Conservation (phyloP, 2,329 filamentous ascomycete genomes). For the Cercospora sojina region DNA sequence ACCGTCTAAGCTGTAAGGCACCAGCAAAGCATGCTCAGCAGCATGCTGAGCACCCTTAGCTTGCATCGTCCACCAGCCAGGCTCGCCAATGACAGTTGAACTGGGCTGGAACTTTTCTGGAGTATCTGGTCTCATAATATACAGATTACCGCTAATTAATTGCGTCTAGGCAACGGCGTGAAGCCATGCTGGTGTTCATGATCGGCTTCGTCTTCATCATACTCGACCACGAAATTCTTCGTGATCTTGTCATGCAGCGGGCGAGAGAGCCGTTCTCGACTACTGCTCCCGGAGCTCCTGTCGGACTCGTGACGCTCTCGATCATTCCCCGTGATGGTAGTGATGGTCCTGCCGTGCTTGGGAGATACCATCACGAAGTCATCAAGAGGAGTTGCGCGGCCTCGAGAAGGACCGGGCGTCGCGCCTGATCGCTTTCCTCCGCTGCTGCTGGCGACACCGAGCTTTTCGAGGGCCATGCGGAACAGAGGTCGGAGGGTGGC, state of each 20-base stretch:
- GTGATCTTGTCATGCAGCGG: conserved; percentile 18
- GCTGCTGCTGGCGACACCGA: conserved; percentile 22
- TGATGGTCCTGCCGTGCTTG: conserved; percentile 21
- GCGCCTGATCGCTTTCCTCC: conserved; percentile 9
- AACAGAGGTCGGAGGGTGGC: conserved; percentile 53
- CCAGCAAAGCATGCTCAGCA: not conserved
- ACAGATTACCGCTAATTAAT: conserved; percentile 6
- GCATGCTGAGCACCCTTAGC: not conserved
- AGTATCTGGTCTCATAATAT: not conserved
- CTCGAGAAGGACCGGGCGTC: conserved; percentile 3
- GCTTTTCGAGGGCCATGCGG: conserved; percentile 28
- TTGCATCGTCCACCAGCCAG: not conserved
- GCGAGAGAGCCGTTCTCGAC: conserved; percentile 22
- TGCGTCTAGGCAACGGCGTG: conserved; percentile 14
- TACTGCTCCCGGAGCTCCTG: conserved; percentile 20
- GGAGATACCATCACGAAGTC: conserved; percentile 22
- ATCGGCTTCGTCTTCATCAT: conserved; percentile 25
- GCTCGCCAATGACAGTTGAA: not conserved
- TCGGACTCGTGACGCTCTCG: conserved; percentile 2
- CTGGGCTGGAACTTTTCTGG: not conserved
- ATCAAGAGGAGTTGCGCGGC: conserved; percentile 7
- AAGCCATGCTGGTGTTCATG: conserved; percentile 17
- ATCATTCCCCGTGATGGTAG: conserved; percentile 27
- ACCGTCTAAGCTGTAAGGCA: not conserved
- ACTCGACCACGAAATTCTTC: conserved; percentile 25